A percentile compares a stretch with the other conserved stretches of the same genome.
These are phyloP conservation scores for Fomitopsis pinicola DNA, from an alignment of 1,284 basidiomycete species.

Conservation along the genomic window DNA sequence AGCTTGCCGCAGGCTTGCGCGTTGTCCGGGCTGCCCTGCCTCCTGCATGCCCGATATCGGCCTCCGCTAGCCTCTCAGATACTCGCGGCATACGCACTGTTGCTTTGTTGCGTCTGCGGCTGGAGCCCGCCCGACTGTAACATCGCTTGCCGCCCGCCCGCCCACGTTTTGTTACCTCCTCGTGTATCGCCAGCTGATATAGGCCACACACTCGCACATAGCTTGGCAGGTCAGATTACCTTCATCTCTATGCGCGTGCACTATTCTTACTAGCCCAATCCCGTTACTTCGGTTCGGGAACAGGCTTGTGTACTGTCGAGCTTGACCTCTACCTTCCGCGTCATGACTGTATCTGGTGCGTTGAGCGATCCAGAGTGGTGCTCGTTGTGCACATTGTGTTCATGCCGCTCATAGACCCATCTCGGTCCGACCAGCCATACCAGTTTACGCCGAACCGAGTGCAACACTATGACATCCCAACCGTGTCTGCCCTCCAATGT, in stretches of 20 bases:
- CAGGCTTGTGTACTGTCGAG: too few species aligned
- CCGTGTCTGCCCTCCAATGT: not conserved
- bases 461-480: not conserved
- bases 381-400: not conserved
- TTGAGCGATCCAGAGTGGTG: not conserved
- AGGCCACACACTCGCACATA: too few species aligned
- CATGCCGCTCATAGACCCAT: not conserved
- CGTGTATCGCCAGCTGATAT: too few species aligned
- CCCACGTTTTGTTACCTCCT: not conserved
- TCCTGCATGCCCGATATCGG: too few species aligned
- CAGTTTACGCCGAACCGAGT: not conserved
- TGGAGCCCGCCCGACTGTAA: conserved; percentile 5
- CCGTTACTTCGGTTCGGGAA: too few species aligned
- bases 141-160: not conserved
- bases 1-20: too few species aligned
- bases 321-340: not conserved
- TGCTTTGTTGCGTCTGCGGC: not conserved
- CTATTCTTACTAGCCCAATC: too few species aligned
- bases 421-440: not conserved
- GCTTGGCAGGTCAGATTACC: too few species aligned
- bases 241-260: too few species aligned
- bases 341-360: not conserved
- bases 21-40: too few species aligned
- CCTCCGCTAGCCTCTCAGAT: too few species aligned
- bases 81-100: too few species aligned